Conservation (phyloP, 2,329 filamentous ascomycete genomes). For the Teratosphaeria viscida region DNA sequence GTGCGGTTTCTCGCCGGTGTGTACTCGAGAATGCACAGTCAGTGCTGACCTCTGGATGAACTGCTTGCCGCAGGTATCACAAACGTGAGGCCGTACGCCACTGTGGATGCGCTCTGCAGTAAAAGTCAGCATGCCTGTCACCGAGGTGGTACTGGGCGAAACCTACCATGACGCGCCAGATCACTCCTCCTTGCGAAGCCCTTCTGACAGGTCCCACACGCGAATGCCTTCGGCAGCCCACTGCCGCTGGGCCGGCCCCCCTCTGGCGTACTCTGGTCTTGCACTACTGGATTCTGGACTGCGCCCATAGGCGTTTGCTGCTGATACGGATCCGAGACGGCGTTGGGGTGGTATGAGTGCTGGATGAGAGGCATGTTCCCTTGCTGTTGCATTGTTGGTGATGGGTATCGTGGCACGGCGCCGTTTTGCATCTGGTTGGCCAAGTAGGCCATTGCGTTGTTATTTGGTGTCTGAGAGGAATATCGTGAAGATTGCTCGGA, state of each 20-base stretch:
- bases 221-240: constrained; percentile 63
- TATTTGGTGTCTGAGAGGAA: constrained; percentile 46
- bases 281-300: constrained; percentile 21
- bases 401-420: constrained; percentile 35
- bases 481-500: constrained; percentile 47
- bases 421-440: constrained; percentile 33
- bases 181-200: constrained; percentile 90
- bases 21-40: constrained; percentile 89
- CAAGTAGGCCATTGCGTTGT: constrained; percentile 36
- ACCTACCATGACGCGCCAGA: constrained; percentile 77
- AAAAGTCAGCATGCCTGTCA: constrained; percentile 21
- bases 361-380: constrained; percentile 44
- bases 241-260: constrained; percentile 28
- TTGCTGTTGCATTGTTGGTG: constrained; percentile 36
- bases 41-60: constrained; percentile 95
- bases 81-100: constrained; percentile 81
- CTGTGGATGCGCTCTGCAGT: constrained; percentile 82
- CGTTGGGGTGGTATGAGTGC: constrained; percentile 43
- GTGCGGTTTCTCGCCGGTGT: constrained; percentile 96
- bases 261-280: constrained; percentile 28
- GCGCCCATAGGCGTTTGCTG: constrained; percentile 24
- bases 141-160: constrained; percentile 12
- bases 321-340: constrained; percentile 38
- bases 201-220: constrained; percentile 82
- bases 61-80: constrained; percentile 86